Evolutionary conservation across 2,329 filamentous ascomycete genomes (phyloP), one percentile per base, ranked within the genome.

Genomic region (Mollisia scopiformis): DNA sequence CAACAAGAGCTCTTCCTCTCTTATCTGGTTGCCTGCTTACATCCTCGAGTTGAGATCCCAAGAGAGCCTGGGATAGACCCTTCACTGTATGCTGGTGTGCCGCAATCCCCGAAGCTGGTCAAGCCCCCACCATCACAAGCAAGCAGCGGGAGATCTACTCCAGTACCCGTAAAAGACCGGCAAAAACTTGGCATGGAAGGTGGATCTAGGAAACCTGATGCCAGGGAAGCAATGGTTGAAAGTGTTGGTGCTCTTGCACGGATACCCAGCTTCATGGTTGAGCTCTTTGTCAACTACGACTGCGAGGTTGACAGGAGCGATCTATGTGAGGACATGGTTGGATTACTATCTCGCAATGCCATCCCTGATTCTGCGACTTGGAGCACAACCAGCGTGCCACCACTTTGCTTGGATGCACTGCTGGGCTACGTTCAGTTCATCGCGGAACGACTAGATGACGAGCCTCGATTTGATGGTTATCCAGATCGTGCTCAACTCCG

Each of bases 331-430:
- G 96, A 99, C 72, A 90, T 98, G 84, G 87, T 99, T 62, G 94
- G 95, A 0, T 83, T 99, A 33, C 80, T 99, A 16, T 94, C 95
- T 21, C 86, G 95, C 61, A 99, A 97, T 74, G 95, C 95, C 2
- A 90, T 99, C 66, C 96, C 95, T 0, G 95, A 99, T 74, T 97
- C 95, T 8, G 95, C 94, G 6, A 97, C 93, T 6, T 99, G 95
- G 95, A 99, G 96, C 75, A 99, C 95, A 11, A 97, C 94, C 5
- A 99, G 96, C 73, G 96, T 99, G 1, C 95, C 95, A 16, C 95
- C 95, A 0, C 80, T 99, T 2, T 99, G 95, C 71, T 81, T 99
- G 23, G 95, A 99, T 77, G 93, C 95, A 10, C 80, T 99, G 11
- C 81, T 99, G 25, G 89, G 92, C 16, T 98, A 93, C 70, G 86